These are phyloP conservation scores for Citrus inodora DNA, from an alignment of 345 rosid species.

Conservation along the genomic window DNA sequence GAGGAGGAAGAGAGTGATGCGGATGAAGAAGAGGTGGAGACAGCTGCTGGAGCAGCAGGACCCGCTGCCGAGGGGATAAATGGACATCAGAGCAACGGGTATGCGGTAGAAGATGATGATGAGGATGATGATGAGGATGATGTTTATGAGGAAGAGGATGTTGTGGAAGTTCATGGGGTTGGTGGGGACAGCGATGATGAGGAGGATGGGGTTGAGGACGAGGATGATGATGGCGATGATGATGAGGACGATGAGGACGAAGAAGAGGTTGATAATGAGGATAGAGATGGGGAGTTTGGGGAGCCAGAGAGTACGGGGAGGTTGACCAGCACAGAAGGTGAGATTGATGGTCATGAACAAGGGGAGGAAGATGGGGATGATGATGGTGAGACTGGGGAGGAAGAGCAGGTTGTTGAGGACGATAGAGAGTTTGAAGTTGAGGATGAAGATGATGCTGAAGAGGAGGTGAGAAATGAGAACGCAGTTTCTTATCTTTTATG, in stretches of 20 bases:
- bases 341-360: constrained; percentile 79
- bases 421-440: constrained; percentile 41
- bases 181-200: constrained; percentile 43
- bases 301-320: constrained; percentile 43
- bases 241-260: constrained; percentile 57
- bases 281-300: constrained; percentile 31
- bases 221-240: constrained; percentile 44
- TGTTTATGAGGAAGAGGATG: constrained; percentile 51
- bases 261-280: constrained; percentile 58
- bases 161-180: constrained; percentile 45
- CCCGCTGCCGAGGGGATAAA: constrained; percentile 24
- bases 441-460: constrained; percentile 54
- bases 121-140: constrained; percentile 45
- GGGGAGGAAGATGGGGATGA: constrained; percentile 67
- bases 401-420: constrained; percentile 44
- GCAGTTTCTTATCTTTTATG: not conserved
- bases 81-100: constrained; percentile 40
- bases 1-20: constrained; percentile 76
- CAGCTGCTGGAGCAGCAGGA: constrained; percentile 7
- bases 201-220: constrained; percentile 33
- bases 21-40: constrained; percentile 59
- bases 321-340: constrained; percentile 50
- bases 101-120: constrained; percentile 30
- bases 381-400: constrained; percentile 66
- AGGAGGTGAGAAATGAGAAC: constrained; percentile 50